These are phyloP conservation scores for Tarenaya hassleriana DNA, from an alignment of 345 rosid genomes.

Conservation along the genomic window DNA sequence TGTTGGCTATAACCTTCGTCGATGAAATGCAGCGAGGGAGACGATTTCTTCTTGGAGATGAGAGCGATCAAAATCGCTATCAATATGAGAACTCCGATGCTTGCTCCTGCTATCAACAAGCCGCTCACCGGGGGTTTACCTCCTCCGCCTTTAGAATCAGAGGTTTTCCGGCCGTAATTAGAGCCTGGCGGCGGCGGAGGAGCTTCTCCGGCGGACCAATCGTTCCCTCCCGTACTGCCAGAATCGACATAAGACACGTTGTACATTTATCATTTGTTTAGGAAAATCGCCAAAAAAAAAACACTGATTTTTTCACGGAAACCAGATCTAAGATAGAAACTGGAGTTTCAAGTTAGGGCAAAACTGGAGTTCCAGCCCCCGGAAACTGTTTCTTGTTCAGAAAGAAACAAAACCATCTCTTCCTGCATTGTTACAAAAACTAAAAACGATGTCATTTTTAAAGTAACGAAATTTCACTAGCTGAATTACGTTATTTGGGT, in stretches of 20 bases:
- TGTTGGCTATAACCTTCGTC: slow-evolving; percentile 59
- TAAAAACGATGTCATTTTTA: too few relatives aligned
- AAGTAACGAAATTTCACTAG: too few relatives aligned
- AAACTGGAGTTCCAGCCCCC: too few relatives aligned
- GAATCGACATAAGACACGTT: neutral
- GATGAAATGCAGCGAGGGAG: slow-evolving; percentile 55
- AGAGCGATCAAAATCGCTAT: slow-evolving; percentile 35
- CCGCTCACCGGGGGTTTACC: slow-evolving; percentile 32
- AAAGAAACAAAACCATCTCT: too few relatives aligned
- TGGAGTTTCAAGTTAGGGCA: too few relatives aligned
- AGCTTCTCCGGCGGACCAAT: slow-evolving; percentile 71
- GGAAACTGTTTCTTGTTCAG: slow-evolving; percentile 8
- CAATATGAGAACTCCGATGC: slow-evolving; percentile 46
- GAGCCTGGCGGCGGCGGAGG: slow-evolving; percentile 90
- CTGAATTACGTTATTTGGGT: too few relatives aligned
- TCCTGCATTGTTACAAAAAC: too few relatives aligned
- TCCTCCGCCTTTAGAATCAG: slow-evolving; percentile 14
- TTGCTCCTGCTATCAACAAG: slow-evolving; percentile 37
- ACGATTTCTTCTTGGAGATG: slow-evolving; percentile 38
- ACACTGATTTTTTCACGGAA: too few relatives aligned
- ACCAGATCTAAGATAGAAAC: too few relatives aligned
- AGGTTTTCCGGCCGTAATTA: slow-evolving; percentile 25
- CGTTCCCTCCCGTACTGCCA: slow-evolving; percentile 76
- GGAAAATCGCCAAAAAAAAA: too few relatives aligned
- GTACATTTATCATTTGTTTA: too few relatives aligned